A percentile compares a stretch with the other conserved stretches of the same genome.
Evolutionary conservation across 2,329 filamentous ascomycete species (phyloP).

Genomic region (Colletotrichum godetiae): DNA sequence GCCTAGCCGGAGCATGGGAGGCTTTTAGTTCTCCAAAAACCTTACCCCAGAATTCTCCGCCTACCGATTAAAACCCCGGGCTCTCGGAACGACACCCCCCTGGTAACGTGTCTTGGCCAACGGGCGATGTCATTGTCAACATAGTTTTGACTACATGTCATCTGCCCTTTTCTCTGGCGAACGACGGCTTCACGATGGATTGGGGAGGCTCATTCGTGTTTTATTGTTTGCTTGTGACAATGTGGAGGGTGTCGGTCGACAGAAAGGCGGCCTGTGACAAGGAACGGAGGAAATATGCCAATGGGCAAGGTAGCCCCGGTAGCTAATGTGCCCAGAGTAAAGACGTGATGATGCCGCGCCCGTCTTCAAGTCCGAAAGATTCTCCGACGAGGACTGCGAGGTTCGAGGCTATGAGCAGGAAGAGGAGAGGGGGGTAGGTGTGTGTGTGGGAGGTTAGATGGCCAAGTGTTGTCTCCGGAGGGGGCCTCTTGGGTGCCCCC

Average conservation of each 20-base stretch:
- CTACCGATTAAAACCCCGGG: not conserved
- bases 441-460: not conserved
- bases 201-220: not conserved
- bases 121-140: not conserved
- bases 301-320: conserved; percentile 28
- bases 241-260: conserved; percentile 4
- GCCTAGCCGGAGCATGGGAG: conserved; percentile 1
- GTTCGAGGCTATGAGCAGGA: too few relatives aligned
- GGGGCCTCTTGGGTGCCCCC: not conserved
- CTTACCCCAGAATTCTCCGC: conserved; percentile 32
- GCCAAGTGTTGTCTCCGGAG: conserved; percentile 4
- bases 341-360: conserved; percentile 1
- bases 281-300: not conserved
- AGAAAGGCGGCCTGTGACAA: conserved; percentile 11
- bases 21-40: conserved; percentile 1
- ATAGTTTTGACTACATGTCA: conserved; percentile 2
- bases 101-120: not conserved
- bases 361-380: conserved; percentile 19
- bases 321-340: not conserved
- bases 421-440: too few relatives aligned
- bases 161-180: not conserved
- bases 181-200: not conserved
- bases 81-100: conserved; percentile 1
- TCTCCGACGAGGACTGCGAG: conserved; percentile 19
- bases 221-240: not conserved